Percentiles rank a stretch among this genome's conserved stretches.
phyloP scores from a whole-genome alignment of 805 yeast species.

The Candida incommunis region DNA sequence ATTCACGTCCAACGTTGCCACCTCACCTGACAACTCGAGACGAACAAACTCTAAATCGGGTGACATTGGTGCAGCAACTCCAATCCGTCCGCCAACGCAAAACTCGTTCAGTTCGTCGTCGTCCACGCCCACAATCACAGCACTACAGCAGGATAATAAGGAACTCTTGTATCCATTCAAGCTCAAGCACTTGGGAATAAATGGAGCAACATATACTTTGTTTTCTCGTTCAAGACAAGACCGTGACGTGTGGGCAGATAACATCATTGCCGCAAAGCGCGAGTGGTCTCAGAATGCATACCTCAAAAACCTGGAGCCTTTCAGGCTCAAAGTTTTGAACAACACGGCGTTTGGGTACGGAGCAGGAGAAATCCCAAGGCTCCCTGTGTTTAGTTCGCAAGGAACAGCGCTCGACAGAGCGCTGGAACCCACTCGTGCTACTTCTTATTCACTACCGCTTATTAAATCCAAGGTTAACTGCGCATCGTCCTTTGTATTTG shows the following conservation, averaged over 20 bases:
- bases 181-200: slow-evolving; percentile 21
- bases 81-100: background rate
- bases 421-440: slow-evolving; percentile 8
- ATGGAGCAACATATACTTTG: slow-evolving; percentile 18
- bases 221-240: slow-evolving; percentile 25
- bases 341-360: slow-evolving; percentile 54
- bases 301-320: slow-evolving; percentile 35
- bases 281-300: slow-evolving; percentile 21
- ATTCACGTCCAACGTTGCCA: slow-evolving; percentile 7
- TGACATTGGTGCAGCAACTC: background rate
- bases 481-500: slow-evolving; percentile 31
- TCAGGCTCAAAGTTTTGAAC: slow-evolving; percentile 36
- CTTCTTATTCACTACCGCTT: slow-evolving; percentile 14
- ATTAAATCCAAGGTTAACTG: slow-evolving; percentile 25
- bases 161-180: slow-evolving; percentile 21
- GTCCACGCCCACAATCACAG: slow-evolving; percentile 11
- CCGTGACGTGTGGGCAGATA: slow-evolving; percentile 42
- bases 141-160: slow-evolving; percentile 10
- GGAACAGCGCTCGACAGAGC: slow-evolving; percentile 25
- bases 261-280: slow-evolving; percentile 34
- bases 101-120: background rate
- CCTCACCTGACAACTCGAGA: background rate
- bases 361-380: slow-evolving; percentile 29
- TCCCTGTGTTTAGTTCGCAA: slow-evolving; percentile 17
- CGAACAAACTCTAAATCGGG: background rate